Evolutionary conservation across 768 basidiomycete species (phyloP).

Genomic region (Lentinula sp.): DNA sequence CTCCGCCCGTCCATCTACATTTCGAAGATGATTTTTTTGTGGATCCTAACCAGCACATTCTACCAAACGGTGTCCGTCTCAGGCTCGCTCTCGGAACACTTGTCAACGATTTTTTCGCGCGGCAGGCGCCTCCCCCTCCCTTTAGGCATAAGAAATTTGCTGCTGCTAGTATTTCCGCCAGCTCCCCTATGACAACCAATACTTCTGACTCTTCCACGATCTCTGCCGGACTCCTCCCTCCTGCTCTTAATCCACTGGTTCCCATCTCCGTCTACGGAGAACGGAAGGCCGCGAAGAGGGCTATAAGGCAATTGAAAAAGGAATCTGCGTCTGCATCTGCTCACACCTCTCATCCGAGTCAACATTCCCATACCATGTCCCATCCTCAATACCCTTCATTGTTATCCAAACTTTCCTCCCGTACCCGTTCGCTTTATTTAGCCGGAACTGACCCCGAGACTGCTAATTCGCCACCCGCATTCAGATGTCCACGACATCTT

Average conservation of each 20-base stretch:
- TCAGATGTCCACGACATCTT: slow-evolving; percentile 70
- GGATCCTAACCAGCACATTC: slow-evolving; percentile 53
- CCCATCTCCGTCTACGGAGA: slow-evolving; percentile 1
- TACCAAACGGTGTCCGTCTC: slow-evolving; percentile 79
- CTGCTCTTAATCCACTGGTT: background rate
- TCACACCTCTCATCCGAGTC: slow-evolving; percentile 3
- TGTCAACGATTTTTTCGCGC: slow-evolving; percentile 77
- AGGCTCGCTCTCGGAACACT: slow-evolving; percentile 71
- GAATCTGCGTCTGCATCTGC: background rate
- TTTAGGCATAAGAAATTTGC: slow-evolving; percentile 32
- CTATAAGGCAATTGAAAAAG: background rate
- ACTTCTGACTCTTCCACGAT: background rate
- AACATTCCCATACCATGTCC: background rate
- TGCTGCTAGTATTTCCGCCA: slow-evolving; percentile 13
- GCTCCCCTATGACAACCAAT: slow-evolving; percentile 9
- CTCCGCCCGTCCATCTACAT: slow-evolving; percentile 56
- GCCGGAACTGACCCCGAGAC: slow-evolving; percentile 58
- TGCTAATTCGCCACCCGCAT: slow-evolving; percentile 54
- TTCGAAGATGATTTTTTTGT: slow-evolving; percentile 49
- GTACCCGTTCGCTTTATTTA: slow-evolving; percentile 47
- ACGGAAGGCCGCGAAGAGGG: background rate
- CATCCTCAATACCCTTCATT: slow-evolving; percentile 5
- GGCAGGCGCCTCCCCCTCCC: slow-evolving; percentile 54
- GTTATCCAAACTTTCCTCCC: slow-evolving; percentile 21
- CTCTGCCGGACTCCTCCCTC: background rate